Evolutionary conservation across 768 basidiomycete species (phyloP).

Genomic region (Mrakia blollopis): DNA sequence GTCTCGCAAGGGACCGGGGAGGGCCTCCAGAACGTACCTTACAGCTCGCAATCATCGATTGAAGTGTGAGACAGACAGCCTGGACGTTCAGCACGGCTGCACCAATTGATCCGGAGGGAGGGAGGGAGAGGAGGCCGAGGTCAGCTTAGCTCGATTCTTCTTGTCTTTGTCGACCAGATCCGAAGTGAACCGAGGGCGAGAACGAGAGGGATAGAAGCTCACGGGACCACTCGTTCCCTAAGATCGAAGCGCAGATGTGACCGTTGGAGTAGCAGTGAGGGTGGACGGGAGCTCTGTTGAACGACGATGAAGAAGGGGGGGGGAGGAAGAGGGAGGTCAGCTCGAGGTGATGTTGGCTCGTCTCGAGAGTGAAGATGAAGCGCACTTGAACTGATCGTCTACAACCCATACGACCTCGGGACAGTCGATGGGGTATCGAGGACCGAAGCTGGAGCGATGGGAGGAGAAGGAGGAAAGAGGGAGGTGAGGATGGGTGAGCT

Average conservation of each 20-base stretch:
- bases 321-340: slow-evolving; percentile 12
- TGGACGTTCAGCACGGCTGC: slow-evolving; percentile 48
- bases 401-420: slow-evolving; percentile 68
- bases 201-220: slow-evolving; percentile 48
- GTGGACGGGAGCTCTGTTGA: slow-evolving; percentile 40
- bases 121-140: background rate
- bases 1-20: background rate
- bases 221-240: slow-evolving; percentile 81
- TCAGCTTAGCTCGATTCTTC: slow-evolving; percentile 49
- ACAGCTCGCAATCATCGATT: slow-evolving; percentile 89
- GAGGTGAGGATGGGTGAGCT: background rate
- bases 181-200: too few species aligned
- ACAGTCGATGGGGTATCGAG: slow-evolving; percentile 64
- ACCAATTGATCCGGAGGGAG: background rate
- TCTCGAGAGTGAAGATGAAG: slow-evolving; percentile 67
- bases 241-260: slow-evolving; percentile 83
- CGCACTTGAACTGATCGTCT: slow-evolving; percentile 59
- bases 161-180: too few species aligned
- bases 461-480: background rate
- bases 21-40: slow-evolving; percentile 53
- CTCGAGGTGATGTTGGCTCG: too few species aligned
- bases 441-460: slow-evolving; percentile 56
- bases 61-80: slow-evolving; percentile 75
- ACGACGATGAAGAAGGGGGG: slow-evolving; percentile 7
- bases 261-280: slow-evolving; percentile 74